Percentiles rank a stretch among this genome's conserved stretches.
These are phyloP conservation scores for Microbotryum lychnidis-dioicae DNA, from an alignment of 1,284 basidiomycete genomes.

Conservation along the genomic window DNA sequence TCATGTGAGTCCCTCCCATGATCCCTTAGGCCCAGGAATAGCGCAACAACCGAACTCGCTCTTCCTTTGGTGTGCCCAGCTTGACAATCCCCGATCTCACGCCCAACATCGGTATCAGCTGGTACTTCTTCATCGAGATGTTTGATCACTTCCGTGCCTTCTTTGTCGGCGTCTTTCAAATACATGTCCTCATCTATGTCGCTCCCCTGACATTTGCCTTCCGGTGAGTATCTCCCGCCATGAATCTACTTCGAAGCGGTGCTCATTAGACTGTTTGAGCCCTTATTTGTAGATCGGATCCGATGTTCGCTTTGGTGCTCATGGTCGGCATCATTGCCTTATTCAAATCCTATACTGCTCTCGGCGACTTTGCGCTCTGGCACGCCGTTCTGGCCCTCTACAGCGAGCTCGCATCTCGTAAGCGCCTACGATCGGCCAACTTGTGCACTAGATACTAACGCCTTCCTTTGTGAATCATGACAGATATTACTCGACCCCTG, in stretches of 20 bases:
- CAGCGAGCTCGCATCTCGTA: slow-evolving; percentile 74
- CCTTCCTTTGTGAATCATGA: neutral
- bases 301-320: slow-evolving; percentile 69
- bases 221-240: slow-evolving; percentile 7
- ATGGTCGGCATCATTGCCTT: slow-evolving; percentile 68
- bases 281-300: slow-evolving; percentile 50
- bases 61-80: slow-evolving; percentile 40
- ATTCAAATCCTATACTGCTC: slow-evolving; percentile 87
- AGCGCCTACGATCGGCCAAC: slow-evolving; percentile 38
- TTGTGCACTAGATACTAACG: neutral
- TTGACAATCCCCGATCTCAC: slow-evolving; percentile 72
- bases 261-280: neutral
- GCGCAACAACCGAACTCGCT: neutral
- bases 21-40: neutral
- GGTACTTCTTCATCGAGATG: slow-evolving; percentile 99
- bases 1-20: slow-evolving; percentile 53
- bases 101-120: slow-evolving; percentile 90
- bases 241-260: neutral
- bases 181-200: slow-evolving; percentile 77
- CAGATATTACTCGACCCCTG: slow-evolving; percentile 80
- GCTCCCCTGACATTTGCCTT: slow-evolving; percentile 62
- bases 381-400: slow-evolving; percentile 70
- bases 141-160: slow-evolving; percentile 96
- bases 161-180: slow-evolving; percentile 89
- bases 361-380: slow-evolving; percentile 82